Conservation (phyloP, 352 stramenopile species). For the Phytophthora parvispora region DNA sequence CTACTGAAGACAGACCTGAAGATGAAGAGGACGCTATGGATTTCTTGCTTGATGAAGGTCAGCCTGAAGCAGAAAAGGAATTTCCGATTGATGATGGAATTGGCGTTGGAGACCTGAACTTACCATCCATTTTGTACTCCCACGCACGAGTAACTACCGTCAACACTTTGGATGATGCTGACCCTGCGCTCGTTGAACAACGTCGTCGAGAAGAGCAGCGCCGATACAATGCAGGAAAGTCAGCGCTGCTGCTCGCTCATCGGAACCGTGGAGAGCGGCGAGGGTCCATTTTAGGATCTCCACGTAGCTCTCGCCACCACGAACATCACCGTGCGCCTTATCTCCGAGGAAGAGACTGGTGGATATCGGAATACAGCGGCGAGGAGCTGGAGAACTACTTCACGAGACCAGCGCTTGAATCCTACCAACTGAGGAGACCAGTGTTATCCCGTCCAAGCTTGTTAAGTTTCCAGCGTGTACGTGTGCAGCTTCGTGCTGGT, state of each 20-base stretch:
- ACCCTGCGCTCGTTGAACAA: constrained; percentile 69
- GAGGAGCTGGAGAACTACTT: constrained; percentile 88
- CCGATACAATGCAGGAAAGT: constrained; percentile 61
- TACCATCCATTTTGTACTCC: constrained; percentile 38
- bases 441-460: constrained; percentile 69
- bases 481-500: constrained; percentile 69
- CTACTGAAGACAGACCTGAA: neutral
- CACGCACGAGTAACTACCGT: constrained; percentile 20
- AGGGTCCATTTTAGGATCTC: constrained; percentile 10
- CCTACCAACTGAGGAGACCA: constrained; percentile 73
- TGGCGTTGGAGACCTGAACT: constrained; percentile 59
- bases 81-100: constrained; percentile 57
- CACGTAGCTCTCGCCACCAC: constrained; percentile 16
- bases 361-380: constrained; percentile 69
- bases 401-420: constrained; percentile 75
- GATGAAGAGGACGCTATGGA: constrained; percentile 16
- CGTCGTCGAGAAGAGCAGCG: constrained; percentile 53
- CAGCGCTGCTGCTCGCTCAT: constrained; percentile 45
- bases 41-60: constrained; percentile 18
- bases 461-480: constrained; percentile 58
- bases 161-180: constrained; percentile 15
- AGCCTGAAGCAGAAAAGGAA: constrained; percentile 25
- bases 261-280: neutral
- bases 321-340: constrained; percentile 51
- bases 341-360: constrained; percentile 75